Base-by-base conservation (phyloP, 371 early-diverging fungal species). In the Mucor saturninus region DNA sequence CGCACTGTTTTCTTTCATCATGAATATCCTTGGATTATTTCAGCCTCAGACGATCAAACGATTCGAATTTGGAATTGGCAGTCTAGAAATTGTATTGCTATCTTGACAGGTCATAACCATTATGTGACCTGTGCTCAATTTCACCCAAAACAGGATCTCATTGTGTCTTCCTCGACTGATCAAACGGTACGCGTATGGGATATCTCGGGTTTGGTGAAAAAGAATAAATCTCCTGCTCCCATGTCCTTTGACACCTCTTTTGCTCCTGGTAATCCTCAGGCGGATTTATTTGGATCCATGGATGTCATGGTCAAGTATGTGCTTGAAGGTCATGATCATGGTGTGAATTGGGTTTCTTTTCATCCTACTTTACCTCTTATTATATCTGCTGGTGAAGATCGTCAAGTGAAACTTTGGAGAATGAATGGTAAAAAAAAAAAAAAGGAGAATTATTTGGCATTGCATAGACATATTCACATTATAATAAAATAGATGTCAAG, bases 61-160 rank as follows among this genome's bases (percentile, higher is more conserved):
- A 95, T 99, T 67, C 93, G 98, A 62, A 95, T 99, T 61, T 99
- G 98, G 98, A 99, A 99, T 84, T 99, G 99, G 96, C 98, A 99
- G 79, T 96, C 97, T 13, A 86, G 98, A 58, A 94, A 91, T 76
- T 96, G 97, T 74, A 92, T 99, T 54, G 94, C 96, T 40, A 93
- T 97, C 49, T 85, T 99, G 53, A 96, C 98, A 3, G 99, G 99
- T 2, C 99, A 99, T 80, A 97, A 96, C 69, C 99, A 99, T 80
- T 99, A 99, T 77, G 98, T 99, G 15, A 99, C 99, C 99, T 89
- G 91, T 61, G 99, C 98, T 4, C 90, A 92, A 72, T 99, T 99
- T 84, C 96, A 99, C 71, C 97, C 97, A 48, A 95, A 91, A 67
- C 95, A 96, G 35, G 95, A 98, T 63, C 77, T 98, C 28, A 89